These are phyloP conservation scores for Erythrophleum fordii DNA, from an alignment of 306 rosid species.

Conservation along the genomic window DNA sequence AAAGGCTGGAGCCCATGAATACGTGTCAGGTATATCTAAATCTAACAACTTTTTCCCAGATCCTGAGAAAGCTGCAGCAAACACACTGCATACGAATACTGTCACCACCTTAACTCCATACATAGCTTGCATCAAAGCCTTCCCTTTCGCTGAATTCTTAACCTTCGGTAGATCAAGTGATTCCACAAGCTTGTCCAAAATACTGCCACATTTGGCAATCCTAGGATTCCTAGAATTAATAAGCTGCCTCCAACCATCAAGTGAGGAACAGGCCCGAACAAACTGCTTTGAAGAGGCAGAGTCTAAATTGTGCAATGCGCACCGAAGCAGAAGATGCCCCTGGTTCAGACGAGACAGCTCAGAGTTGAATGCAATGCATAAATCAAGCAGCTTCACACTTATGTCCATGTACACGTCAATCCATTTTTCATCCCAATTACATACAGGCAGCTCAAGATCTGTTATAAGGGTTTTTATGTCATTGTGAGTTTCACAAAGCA, in stretches of 20 bases:
- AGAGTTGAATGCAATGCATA: constrained; percentile 76
- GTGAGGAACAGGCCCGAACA: constrained; percentile 56
- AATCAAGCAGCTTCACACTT: constrained; percentile 77
- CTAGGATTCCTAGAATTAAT: constrained; percentile 56
- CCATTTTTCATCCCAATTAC: constrained; percentile 90
- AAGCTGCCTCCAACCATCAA: constrained; percentile 73
- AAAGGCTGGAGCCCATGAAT: constrained; percentile 75
- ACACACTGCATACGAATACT: constrained; percentile 67
- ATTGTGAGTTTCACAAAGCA: constrained; percentile 64
- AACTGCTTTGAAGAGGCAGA: constrained; percentile 57
- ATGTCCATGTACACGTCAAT: constrained; percentile 79
- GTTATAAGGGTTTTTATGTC: constrained; percentile 59
- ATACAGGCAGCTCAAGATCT: constrained; percentile 71
- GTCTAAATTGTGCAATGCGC: constrained; percentile 62
- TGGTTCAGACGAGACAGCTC: constrained; percentile 81
- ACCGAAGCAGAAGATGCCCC: constrained; percentile 66
- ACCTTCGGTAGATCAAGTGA: constrained; percentile 82
- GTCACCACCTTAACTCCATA: constrained; percentile 84
- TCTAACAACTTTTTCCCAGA: constrained; percentile 54
- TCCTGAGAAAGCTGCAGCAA: constrained; percentile 69
- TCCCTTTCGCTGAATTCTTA: constrained; percentile 82
- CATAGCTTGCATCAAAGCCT: constrained; percentile 81
- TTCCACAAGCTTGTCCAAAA: constrained; percentile 60
- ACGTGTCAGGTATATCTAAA: constrained; percentile 48
- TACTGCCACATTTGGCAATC: constrained; percentile 56